Evolutionary conservation across 495 filamentous ascomycete species (phyloP).

Genomic region (Pyrenula massariospora): DNA sequence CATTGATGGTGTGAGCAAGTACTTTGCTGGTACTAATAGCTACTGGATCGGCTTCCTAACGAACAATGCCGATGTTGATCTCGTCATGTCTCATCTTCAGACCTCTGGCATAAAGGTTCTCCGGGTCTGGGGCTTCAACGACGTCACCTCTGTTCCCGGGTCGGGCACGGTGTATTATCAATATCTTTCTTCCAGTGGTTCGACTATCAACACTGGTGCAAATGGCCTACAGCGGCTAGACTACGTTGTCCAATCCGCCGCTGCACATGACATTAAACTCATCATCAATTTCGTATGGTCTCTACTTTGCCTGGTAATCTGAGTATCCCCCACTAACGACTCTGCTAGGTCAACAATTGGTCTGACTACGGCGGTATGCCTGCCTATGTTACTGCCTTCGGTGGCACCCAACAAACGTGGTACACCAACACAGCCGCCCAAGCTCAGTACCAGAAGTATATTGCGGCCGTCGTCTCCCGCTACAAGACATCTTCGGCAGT

Average conservation of each 20-base stretch:
- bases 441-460: slow-evolving; percentile 48
- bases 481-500: slow-evolving; percentile 46
- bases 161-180: slow-evolving; percentile 49
- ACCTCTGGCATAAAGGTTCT: slow-evolving; percentile 53
- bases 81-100: slow-evolving; percentile 34
- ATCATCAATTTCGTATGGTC: slow-evolving; percentile 49
- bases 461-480: slow-evolving; percentile 47
- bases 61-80: slow-evolving; percentile 51
- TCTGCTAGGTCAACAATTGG: slow-evolving; percentile 45
- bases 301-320: slow-evolving; percentile 3
- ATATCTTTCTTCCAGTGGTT: slow-evolving; percentile 34
- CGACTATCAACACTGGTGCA: slow-evolving; percentile 54
- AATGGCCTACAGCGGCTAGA: slow-evolving; percentile 58
- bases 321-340: slow-evolving; percentile 2
- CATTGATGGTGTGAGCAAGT: slow-evolving; percentile 48
- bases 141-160: slow-evolving; percentile 34
- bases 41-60: slow-evolving; percentile 67
- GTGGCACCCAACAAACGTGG: slow-evolving; percentile 37
- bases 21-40: slow-evolving; percentile 59
- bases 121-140: slow-evolving; percentile 66
- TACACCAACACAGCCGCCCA: slow-evolving; percentile 47
- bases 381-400: slow-evolving; percentile 51
- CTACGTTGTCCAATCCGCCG: slow-evolving; percentile 50
- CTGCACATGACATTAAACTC: slow-evolving; percentile 45
- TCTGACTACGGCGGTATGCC: slow-evolving; percentile 57